phyloP scores from a whole-genome alignment of 768 basidiomycete genomes.

The Leccinum subtestaceum region DNA sequence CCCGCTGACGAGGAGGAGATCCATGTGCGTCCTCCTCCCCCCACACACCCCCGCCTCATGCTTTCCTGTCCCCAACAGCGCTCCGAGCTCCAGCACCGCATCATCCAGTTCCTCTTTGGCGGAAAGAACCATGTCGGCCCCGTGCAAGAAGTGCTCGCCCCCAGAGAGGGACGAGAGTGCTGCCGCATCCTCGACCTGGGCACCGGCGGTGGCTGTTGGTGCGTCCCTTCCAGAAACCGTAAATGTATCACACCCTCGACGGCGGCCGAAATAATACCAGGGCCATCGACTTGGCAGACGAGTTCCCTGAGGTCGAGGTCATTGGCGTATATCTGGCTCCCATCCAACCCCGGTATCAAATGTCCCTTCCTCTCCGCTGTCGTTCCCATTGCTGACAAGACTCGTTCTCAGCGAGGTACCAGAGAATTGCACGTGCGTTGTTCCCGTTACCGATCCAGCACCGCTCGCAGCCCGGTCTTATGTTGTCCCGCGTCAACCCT shows the following conservation, averaged over 20 bases:
- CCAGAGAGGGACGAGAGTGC: slow-evolving; percentile 29
- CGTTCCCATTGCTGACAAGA: slow-evolving; percentile 13
- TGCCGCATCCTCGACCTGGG: slow-evolving; percentile 61
- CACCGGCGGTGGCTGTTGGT: slow-evolving; percentile 67
- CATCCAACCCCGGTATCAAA: slow-evolving; percentile 61
- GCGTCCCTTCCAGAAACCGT: slow-evolving; percentile 12
- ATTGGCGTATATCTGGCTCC: slow-evolving; percentile 71
- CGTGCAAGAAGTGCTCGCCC: slow-evolving; percentile 51
- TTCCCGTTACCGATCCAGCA: neutral
- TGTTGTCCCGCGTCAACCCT: no score
- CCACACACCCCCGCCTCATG: neutral
- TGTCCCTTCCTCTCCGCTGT: neutral
- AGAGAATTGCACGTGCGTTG: slow-evolving; percentile 68
- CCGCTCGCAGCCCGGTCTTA: slow-evolving; percentile 3
- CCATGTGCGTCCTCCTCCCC: slow-evolving; percentile 38
- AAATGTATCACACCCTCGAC: neutral
- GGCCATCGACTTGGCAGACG: slow-evolving; percentile 73
- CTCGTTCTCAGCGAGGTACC: slow-evolving; percentile 51
- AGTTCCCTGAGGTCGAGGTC: slow-evolving; percentile 64
- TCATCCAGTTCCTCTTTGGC: slow-evolving; percentile 61
- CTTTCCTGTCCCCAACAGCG: slow-evolving; percentile 40
- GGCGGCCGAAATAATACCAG: slow-evolving; percentile 32
- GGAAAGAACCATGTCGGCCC: slow-evolving; percentile 69
- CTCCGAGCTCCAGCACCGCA: slow-evolving; percentile 58
- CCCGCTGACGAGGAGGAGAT: slow-evolving; percentile 67